A percentile compares a stretch with the other conserved stretches of the same genome.
phyloP scores from a whole-genome alignment of 257 asterid species.

The Jaltomata sinuosa region DNA sequence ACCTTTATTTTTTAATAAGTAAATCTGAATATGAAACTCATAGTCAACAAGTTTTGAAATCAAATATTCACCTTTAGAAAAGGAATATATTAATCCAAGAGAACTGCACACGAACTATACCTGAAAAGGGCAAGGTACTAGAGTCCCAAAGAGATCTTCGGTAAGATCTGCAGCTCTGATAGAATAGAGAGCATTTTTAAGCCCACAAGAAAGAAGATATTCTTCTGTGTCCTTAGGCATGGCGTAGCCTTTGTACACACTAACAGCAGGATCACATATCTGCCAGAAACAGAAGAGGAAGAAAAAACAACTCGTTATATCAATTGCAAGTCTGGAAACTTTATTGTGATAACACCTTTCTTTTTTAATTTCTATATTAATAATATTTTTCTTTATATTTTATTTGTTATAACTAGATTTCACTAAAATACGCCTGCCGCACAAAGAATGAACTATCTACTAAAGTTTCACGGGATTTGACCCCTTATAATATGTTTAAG shows the following conservation, averaged over 20 bases:
- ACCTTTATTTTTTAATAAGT: too few relatives aligned
- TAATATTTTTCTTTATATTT: neutral
- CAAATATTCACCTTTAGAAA: neutral
- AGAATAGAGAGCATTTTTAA: slow-evolving; percentile 80
- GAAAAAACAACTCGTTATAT: slow-evolving; percentile 10
- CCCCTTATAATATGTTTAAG: neutral
- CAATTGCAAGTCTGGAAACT: neutral
- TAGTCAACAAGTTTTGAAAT: neutral
- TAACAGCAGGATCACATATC: slow-evolving; percentile 93
- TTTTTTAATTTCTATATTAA: neutral
- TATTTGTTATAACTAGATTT: neutral
- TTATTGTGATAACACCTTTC: neutral
- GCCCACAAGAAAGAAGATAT: slow-evolving; percentile 73
- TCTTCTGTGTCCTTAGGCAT: slow-evolving; percentile 87
- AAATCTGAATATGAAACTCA: neutral
- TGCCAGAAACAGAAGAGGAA: slow-evolving; percentile 21
- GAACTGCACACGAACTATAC: slow-evolving; percentile 16
- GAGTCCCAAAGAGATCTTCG: slow-evolving; percentile 71
- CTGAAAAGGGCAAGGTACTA: slow-evolving; percentile 65
- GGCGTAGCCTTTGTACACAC: slow-evolving; percentile 74
- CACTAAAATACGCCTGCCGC: neutral
- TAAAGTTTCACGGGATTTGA: neutral
- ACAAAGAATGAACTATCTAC: neutral
- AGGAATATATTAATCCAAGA: neutral
- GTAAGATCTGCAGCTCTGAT: slow-evolving; percentile 74